Evolutionary conservation across 768 basidiomycete genomes (phyloP), one percentile per base, ranked within the genome.

Genomic region (Leccinum fibrillosum): DNA sequence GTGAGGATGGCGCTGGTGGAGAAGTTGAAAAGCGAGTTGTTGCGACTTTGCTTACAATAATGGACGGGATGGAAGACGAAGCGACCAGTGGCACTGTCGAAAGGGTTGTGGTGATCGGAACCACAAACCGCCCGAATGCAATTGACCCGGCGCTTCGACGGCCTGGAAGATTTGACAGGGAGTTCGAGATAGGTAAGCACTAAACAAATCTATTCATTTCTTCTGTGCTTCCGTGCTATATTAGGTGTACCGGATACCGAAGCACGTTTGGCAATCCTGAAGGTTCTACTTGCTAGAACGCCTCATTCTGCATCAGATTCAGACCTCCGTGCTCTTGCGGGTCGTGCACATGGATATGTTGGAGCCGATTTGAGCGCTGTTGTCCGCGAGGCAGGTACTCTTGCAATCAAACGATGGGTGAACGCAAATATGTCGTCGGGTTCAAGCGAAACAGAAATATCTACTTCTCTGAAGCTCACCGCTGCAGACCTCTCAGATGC

Each of bases 11-110:
- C 3, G 86, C 90, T 1, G 92, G 92, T 1, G 93, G 94, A 5
- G 96, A 98, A 73, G 96, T 98, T 2, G 97, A 98, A 71, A 91
- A 92, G 64, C 82, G 97, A 25, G 94, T 98, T 0, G 97, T 98
- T 4, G 94, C 97, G 21, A 97, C 94, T 19, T 77, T 99, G 49
- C 75, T 99, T 66, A 98, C 97, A 2, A 83, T 97, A 57, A 84
- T 99, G 76, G 97, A 99, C 70, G 97, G 97, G 8, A 89, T 93
- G 75, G 84, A 85, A 59, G 80, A 81, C 23, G 68, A 66, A 19
- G 71, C 65, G 1, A 71, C 72, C 5, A 78, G 76, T 37, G 78
- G 74, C 5, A 72, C 73, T 21, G 26, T 53, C 3, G 82, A 76
- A 17, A 80, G 89, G 59, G 92, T 99, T 12, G 90, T 98, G 4